Conservation (phyloP, 2,329 filamentous ascomycete genomes). For the Exophiala phaeomuriformis region DNA sequence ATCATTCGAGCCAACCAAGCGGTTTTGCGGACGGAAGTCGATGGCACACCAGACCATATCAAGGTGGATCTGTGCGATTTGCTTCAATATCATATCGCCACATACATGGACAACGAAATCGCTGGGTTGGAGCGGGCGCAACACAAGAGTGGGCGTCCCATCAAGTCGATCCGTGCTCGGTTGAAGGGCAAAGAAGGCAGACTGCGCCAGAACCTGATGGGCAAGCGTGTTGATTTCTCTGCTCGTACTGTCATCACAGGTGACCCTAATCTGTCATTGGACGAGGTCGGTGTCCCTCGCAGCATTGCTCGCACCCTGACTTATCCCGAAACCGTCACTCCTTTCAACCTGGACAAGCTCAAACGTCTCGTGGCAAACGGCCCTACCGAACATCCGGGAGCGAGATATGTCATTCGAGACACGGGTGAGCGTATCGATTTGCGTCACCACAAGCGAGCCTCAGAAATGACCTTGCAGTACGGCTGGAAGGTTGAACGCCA, state of each 20-base stretch:
- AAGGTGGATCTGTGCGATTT: constrained; percentile 83
- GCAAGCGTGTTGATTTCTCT: constrained; percentile 98
- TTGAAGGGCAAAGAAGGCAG: constrained; percentile 99
- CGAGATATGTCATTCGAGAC: constrained; percentile 89
- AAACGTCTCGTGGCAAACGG: constrained; percentile 86
- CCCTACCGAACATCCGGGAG: constrained; percentile 89
- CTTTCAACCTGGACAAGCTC: constrained; percentile 92
- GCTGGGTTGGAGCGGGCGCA: constrained; percentile 88
- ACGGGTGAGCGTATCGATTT: constrained; percentile 93
- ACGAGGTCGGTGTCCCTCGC: constrained; percentile 93
- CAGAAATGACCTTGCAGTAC: constrained; percentile 80
- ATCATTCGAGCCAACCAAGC: constrained; percentile 97
- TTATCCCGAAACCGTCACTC: constrained; percentile 94
- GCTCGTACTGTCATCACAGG: constrained; percentile 99
- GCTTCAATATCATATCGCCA: constrained; percentile 95
- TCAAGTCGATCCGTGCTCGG: constrained; percentile 93
- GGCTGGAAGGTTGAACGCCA: constrained; percentile 99
- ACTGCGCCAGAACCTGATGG: constrained; percentile 97
- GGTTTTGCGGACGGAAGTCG: constrained; percentile 80
- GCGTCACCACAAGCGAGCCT: constrained; percentile 81
- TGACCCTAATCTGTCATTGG: constrained; percentile 90
- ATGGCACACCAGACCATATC: constrained; percentile 87
- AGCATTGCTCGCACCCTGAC: constrained; percentile 90
- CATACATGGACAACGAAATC: constrained; percentile 99
- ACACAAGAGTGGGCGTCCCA: constrained; percentile 92